A percentile compares a stretch with the other conserved stretches of the same genome.
Evolutionary conservation across 2,329 filamentous ascomycete genomes (phyloP).

Genomic region (Fusarium sororula): DNA sequence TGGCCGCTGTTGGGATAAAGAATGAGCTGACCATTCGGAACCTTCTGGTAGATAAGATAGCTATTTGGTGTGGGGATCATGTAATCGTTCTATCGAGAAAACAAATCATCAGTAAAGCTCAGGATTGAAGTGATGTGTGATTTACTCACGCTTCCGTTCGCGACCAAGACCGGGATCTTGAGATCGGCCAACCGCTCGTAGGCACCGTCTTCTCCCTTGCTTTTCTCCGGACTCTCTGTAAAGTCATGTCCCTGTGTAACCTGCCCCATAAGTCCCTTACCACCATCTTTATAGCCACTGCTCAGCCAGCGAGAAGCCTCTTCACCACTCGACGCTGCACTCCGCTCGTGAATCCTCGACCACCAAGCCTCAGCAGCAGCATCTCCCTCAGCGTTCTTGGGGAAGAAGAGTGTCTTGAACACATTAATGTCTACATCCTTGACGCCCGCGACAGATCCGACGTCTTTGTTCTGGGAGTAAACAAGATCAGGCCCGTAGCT

Average conservation of each 20-base stretch:
- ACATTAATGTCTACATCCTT: background rate
- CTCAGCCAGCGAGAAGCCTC: background rate
- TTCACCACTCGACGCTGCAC: background rate
- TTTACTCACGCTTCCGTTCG: constrained; percentile 1
- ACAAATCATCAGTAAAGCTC: fast-evolving
- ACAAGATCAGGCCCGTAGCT: background rate
- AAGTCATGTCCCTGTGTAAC: background rate
- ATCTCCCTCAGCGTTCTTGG: background rate
- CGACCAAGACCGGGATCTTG: background rate
- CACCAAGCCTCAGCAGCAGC: constrained; percentile 9
- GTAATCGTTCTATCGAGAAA: background rate
- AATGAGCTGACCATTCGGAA: background rate
- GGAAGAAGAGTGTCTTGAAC: constrained; percentile 8
- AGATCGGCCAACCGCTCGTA: background rate
- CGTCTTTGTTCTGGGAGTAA: background rate
- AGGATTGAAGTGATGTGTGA: fast-evolving
- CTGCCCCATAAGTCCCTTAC: background rate
- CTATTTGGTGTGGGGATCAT: constrained; percentile 15
- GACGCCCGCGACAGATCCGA: background rate
- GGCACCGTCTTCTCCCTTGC: background rate
- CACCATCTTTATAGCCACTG: background rate
- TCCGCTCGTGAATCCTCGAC: background rate
- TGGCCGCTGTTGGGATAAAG: constrained; percentile 8
- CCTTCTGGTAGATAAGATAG: background rate
- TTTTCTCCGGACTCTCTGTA: background rate